Evolutionary conservation across 1,139 yeast species (phyloP).

Genomic region (Blastobotrys ciferrii): DNA sequence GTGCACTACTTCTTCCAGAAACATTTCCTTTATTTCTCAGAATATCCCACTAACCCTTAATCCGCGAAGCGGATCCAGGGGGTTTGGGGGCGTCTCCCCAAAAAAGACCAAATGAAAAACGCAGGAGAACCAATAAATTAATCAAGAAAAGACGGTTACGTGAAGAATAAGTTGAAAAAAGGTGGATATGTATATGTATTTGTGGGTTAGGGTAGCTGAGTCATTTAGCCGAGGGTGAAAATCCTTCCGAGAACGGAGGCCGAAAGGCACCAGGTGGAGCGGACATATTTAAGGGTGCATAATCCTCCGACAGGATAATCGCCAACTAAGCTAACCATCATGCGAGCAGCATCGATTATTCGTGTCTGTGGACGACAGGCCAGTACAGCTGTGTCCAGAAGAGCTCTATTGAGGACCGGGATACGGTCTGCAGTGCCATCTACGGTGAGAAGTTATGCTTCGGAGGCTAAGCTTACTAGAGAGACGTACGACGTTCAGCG

Average conservation of each 20-base stretch:
- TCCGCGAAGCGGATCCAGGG: too few species aligned
- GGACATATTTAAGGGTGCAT: not conserved
- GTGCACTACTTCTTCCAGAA: too few species aligned
- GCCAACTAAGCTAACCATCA: not conserved
- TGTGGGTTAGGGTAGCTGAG: not conserved
- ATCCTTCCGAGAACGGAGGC: not conserved
- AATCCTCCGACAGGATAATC: slow-evolving; percentile 1
- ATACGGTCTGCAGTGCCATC: slow-evolving; percentile 7
- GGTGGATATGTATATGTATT: too few species aligned
- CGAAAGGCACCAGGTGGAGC: not conserved
- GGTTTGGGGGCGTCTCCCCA: too few species aligned
- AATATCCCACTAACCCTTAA: too few species aligned
- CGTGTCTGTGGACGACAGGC: not conserved
- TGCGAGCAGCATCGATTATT: not conserved
- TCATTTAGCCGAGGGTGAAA: not conserved
- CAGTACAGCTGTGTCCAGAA: not conserved
- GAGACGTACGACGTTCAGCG: slow-evolving; percentile 33
- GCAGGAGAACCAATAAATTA: too few species aligned
- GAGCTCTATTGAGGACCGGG: not conserved
- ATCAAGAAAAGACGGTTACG: too few species aligned
- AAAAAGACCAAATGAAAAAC: too few species aligned
- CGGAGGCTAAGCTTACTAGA: slow-evolving; percentile 31
- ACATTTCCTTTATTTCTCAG: too few species aligned
- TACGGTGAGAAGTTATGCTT: slow-evolving; percentile 18
- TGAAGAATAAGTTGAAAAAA: too few species aligned